phyloP scores from a whole-genome alignment of 2,329 filamentous ascomycete species.

The Fusarium buxicola region DNA sequence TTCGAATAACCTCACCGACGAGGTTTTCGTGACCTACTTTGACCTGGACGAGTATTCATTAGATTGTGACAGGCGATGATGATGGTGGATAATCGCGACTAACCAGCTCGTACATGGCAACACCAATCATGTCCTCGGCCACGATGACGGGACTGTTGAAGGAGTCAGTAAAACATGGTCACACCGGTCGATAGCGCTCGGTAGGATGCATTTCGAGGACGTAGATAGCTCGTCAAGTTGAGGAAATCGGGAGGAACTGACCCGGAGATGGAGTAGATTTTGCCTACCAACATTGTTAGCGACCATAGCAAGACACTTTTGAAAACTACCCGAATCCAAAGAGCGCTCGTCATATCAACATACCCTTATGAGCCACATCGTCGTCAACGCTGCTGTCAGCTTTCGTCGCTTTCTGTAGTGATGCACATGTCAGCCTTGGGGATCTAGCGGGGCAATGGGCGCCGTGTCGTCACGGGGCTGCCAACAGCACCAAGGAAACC shows the following conservation, averaged over 20 bases:
- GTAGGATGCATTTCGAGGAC: conserved; percentile 10
- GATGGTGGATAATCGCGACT: conserved; percentile 47
- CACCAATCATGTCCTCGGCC: conserved; percentile 98
- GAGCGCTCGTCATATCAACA: conserved; percentile 32
- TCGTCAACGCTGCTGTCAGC: conserved; percentile 50
- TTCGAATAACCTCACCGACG: conserved; percentile 97
- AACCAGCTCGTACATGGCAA: conserved; percentile 99
- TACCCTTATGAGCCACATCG: conserved; percentile 56
- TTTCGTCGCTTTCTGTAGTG: conserved; percentile 40
- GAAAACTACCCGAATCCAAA: conserved; percentile 9
- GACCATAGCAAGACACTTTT: conserved; percentile 30
- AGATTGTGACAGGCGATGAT: conserved; percentile 17
- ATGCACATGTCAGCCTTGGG: conserved; percentile 33
- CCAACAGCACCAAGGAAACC: conserved; percentile 20
- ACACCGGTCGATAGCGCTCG: conserved; percentile 8
- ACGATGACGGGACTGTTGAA: conserved; percentile 84
- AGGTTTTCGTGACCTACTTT: conserved; percentile 92
- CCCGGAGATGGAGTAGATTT: conserved; percentile 73
- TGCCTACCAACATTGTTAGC: conserved; percentile 58
- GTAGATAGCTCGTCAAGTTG: conserved; percentile 6
- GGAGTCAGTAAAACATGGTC: conserved; percentile 48
- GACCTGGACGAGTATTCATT: conserved; percentile 65
- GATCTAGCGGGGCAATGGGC: conserved; percentile 24
- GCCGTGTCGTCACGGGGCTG: conserved; percentile 29
- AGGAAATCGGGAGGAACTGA: conserved; percentile 52